Conservation (phyloP, 768 basidiomycete species). For the Pisolithus orientalis region DNA sequence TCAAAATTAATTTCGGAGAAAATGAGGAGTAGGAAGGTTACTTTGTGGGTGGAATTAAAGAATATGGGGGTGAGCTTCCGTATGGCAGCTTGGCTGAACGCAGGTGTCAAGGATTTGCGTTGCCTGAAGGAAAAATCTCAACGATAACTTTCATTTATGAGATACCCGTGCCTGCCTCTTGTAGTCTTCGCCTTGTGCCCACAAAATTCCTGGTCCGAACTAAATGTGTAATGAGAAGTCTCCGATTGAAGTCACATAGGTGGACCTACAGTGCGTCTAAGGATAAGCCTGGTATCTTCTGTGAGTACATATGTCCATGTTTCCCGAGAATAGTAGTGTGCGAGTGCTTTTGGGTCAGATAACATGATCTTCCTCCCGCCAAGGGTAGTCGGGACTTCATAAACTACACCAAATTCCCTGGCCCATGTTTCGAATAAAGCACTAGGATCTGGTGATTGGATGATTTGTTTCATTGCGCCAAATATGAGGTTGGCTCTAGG, state of each 20-base stretch:
- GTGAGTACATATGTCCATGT: conserved; percentile 31
- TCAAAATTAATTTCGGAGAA: not conserved
- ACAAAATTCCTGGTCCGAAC: conserved; percentile 34
- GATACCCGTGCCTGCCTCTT: conserved; percentile 25
- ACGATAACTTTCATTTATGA: not conserved
- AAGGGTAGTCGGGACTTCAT: conserved; percentile 30
- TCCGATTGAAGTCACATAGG: not conserved
- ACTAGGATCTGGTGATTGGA: conserved; percentile 21
- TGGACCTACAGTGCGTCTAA: conserved; percentile 20
- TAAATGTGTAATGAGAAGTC: conserved; percentile 5
- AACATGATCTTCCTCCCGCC: conserved; percentile 32
- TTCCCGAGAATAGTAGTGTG: conserved; percentile 45
- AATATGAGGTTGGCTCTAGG: conserved; percentile 11
- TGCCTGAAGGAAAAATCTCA: conserved; percentile 8
- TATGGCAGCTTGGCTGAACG: conserved; percentile 20
- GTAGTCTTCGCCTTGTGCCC: conserved; percentile 39
- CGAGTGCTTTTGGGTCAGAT: conserved; percentile 44
- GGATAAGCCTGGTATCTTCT: conserved; percentile 11
- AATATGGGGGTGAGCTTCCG: conserved; percentile 18
- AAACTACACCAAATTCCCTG: conserved; percentile 42
- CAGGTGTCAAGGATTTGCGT: conserved; percentile 22
- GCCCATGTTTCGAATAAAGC: conserved; percentile 42
- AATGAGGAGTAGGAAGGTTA: not conserved
- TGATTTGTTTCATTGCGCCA: conserved; percentile 4
- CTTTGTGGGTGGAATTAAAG: conserved; percentile 25